Evolutionary conservation across 2,329 filamentous ascomycete genomes (phyloP).

Genomic region (Sporothrix mexicana): DNA sequence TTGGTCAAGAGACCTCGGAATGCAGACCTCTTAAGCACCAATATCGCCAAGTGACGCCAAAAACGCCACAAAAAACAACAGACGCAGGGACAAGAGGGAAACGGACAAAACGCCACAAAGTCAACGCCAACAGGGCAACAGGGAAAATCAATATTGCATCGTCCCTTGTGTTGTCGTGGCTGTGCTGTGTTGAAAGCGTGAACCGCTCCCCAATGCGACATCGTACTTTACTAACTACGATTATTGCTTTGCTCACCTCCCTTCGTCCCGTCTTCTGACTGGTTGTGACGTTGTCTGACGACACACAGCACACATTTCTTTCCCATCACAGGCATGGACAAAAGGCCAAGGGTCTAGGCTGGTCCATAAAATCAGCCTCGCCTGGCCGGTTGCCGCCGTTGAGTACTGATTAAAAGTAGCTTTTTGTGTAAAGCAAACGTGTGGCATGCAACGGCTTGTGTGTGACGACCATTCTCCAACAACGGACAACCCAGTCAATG

Average conservation of each 20-base stretch:
- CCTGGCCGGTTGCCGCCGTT: background rate
- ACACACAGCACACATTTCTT: background rate
- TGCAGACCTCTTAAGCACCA: background rate
- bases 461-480: background rate
- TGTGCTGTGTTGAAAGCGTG: background rate
- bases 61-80: background rate
- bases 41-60: background rate
- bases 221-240: no score
- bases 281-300: background rate
- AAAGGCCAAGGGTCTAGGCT: background rate
- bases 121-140: slow-evolving; percentile 7
- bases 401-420: background rate
- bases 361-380: background rate
- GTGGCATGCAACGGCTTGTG: no score
- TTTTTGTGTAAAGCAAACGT: no score
- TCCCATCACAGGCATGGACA: background rate
- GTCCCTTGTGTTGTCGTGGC: background rate
- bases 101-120: background rate
- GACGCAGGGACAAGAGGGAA: background rate
- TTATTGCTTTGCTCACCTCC: background rate
- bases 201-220: no score
- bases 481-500: background rate
- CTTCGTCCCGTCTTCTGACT: background rate
- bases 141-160: background rate
- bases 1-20: background rate